These are phyloP conservation scores for Alternaria dauci DNA, from an alignment of 2,329 filamentous ascomycete genomes.

Conservation along the genomic window DNA sequence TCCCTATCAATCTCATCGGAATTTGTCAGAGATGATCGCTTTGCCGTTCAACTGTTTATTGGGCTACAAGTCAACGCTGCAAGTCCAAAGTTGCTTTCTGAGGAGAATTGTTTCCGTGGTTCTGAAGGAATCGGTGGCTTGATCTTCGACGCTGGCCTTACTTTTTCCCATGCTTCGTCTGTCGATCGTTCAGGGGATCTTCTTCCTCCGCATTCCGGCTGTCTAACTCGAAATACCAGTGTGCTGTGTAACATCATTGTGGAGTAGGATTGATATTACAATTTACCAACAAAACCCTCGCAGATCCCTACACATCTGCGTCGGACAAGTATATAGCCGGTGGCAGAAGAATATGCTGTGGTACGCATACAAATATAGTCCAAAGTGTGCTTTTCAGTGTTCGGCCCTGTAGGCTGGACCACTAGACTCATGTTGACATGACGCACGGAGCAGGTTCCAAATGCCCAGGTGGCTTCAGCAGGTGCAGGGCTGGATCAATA, in stretches of 20 bases:
- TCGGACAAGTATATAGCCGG: background rate
- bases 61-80: slow-evolving; percentile 3
- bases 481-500: slow-evolving; percentile 1
- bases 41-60: background rate
- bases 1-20: background rate
- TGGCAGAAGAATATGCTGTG: background rate
- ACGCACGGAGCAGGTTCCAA: slow-evolving; percentile 6
- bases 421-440: slow-evolving; percentile 6
- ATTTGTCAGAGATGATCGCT: background rate
- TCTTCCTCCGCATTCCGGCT: slow-evolving; percentile 10
- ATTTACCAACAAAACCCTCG: slow-evolving; percentile 11
- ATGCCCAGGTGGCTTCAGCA: slow-evolving; percentile 7
- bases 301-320: slow-evolving; percentile 11
- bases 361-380: background rate
- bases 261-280: background rate
- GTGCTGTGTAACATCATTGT: slow-evolving; percentile 7
- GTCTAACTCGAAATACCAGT: slow-evolving; percentile 2
- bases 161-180: slow-evolving; percentile 15
- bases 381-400: slow-evolving; percentile 6
- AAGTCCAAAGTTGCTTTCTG: background rate
- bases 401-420: background rate
- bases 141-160: background rate
- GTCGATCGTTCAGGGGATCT: slow-evolving; percentile 9
- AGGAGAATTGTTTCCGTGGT: slow-evolving; percentile 9
- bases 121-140: slow-evolving; percentile 1